phyloP scores from a whole-genome alignment of 2,329 filamentous ascomycete genomes.

The Nemania diffusa region DNA sequence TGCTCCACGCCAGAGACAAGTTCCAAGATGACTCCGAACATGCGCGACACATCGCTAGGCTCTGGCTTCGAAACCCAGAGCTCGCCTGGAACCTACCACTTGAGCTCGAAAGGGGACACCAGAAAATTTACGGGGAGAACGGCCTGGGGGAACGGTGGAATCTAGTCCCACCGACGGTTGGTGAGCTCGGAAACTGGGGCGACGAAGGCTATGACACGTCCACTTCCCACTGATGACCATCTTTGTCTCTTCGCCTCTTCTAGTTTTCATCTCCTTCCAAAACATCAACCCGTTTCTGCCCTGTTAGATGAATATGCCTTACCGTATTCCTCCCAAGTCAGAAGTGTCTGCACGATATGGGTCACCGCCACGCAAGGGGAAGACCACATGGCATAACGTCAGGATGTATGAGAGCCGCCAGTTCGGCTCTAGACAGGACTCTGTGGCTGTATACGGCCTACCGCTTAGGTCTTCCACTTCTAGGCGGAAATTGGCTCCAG shows the following conservation, averaged over 20 bases:
- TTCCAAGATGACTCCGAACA: not conserved
- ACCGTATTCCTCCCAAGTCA: slow-evolving; percentile 31
- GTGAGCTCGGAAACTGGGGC: no score
- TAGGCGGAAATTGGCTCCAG: slow-evolving; percentile 6
- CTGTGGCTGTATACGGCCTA: slow-evolving; percentile 16
- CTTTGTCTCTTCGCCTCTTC: no score
- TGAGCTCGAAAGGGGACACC: no score
- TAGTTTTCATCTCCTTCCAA: no score
- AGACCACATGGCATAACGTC: slow-evolving; percentile 2
- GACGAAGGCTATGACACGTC: no score
- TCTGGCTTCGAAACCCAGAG: not conserved
- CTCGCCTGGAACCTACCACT: not conserved
- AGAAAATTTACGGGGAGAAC: no score
- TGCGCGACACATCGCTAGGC: not conserved
- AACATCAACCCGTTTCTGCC: slow-evolving; percentile 5
- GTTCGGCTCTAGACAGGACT: slow-evolving; percentile 10
- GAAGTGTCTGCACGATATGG: slow-evolving; percentile 29
- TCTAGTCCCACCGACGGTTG: no score
- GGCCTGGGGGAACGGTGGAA: no score
- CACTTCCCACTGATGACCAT: no score
- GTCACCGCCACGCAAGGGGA: slow-evolving; percentile 32
- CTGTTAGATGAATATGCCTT: slow-evolving; percentile 32
- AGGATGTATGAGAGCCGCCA: slow-evolving; percentile 14
- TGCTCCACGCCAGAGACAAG: not conserved
- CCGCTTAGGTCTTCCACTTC: slow-evolving; percentile 1